Percentiles rank a stretch among this genome's conserved stretches.
These are phyloP conservation scores for Lecanosticta acicola DNA, from an alignment of 2,329 filamentous ascomycete genomes.

Conservation along the genomic window DNA sequence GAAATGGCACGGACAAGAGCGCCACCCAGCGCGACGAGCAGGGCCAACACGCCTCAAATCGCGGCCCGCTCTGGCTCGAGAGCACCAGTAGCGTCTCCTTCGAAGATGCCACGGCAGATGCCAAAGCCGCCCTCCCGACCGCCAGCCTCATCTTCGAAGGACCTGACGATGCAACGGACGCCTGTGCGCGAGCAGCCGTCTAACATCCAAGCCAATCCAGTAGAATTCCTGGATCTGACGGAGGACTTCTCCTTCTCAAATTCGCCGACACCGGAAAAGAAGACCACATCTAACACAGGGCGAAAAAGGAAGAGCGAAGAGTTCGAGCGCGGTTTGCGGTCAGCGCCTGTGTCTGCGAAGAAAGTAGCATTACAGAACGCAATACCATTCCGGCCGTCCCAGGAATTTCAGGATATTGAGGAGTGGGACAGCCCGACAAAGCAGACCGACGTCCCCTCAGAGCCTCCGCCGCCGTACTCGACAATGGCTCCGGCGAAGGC, in stretches of 20 bases:
- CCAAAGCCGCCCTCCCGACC: slow-evolving; percentile 1
- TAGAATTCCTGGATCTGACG: slow-evolving; percentile 34
- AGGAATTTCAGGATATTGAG: slow-evolving; percentile 38
- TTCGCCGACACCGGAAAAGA: slow-evolving; percentile 18
- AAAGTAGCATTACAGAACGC: slow-evolving; percentile 4
- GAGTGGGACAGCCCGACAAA: slow-evolving; percentile 20
- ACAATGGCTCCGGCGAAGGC: slow-evolving; percentile 29
- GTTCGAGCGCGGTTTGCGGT: slow-evolving; percentile 29
- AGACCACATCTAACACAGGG: slow-evolving; percentile 11
- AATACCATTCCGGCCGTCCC: slow-evolving; percentile 12
- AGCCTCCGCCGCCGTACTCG: slow-evolving; percentile 42
- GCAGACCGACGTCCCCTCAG: slow-evolving; percentile 11
- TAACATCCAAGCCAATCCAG: slow-evolving; percentile 9
- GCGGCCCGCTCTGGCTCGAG: neutral
- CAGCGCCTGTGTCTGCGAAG: slow-evolving; percentile 8
- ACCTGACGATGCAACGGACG: slow-evolving; percentile 7
- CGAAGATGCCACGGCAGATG: slow-evolving; percentile 4
- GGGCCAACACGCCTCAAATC: slow-evolving; percentile 28
- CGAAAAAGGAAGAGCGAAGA: slow-evolving; percentile 47
- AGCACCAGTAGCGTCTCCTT: slow-evolving; percentile 9
- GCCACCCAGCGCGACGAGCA: slow-evolving; percentile 40
- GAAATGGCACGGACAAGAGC: slow-evolving; percentile 43
- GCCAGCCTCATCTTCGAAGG: slow-evolving; percentile 2
- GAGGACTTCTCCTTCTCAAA: slow-evolving; percentile 21
- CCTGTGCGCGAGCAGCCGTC: slow-evolving; percentile 4